Percentiles rank a stretch among this genome's conserved stretches.
phyloP scores from a whole-genome alignment of 768 basidiomycete species.

The Podaxis sp. region DNA sequence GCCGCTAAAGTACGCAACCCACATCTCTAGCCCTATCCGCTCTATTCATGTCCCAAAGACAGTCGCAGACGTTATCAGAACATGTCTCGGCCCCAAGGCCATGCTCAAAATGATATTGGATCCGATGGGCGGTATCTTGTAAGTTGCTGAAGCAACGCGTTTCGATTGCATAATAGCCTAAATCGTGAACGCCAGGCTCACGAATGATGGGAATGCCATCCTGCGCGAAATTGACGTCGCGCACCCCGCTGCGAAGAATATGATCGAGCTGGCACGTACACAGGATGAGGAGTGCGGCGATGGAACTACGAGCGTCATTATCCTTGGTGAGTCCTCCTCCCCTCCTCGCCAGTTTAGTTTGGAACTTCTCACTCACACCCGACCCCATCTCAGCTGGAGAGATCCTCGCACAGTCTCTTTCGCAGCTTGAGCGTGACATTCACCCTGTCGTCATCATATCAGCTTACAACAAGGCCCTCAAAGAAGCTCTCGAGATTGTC shows the following conservation, averaged over 20 bases:
- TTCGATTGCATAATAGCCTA: background rate
- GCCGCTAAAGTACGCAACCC: constrained; percentile 79
- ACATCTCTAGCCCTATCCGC: background rate
- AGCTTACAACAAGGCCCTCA: constrained; percentile 94
- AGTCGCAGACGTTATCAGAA: constrained; percentile 96
- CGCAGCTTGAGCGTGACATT: constrained; percentile 93
- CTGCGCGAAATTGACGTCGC: constrained; percentile 98
- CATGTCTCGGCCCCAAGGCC: constrained; percentile 94
- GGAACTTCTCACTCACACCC: background rate
- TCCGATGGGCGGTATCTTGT: constrained; percentile 99
- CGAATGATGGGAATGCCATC: constrained; percentile 99
- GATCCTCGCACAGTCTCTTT: constrained; percentile 91
- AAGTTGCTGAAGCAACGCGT: constrained; percentile 21
- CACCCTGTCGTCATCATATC: constrained; percentile 99
- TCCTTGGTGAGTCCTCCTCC: constrained; percentile 66
- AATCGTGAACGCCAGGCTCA: constrained; percentile 42
- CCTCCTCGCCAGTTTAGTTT: background rate
- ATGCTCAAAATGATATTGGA: constrained; percentile 99
- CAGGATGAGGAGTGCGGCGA: constrained; percentile 99
- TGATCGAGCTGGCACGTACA: constrained; percentile 97
- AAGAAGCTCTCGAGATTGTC: constrained; percentile 87
- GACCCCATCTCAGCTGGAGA: constrained; percentile 62
- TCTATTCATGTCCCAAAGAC: constrained; percentile 46
- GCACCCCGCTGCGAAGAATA: constrained; percentile 98
- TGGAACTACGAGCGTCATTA: constrained; percentile 97